Percentiles rank a stretch among this genome's conserved stretches.
phyloP scores from a whole-genome alignment of 495 filamentous ascomycete species.

The Neurospora pannonica region DNA sequence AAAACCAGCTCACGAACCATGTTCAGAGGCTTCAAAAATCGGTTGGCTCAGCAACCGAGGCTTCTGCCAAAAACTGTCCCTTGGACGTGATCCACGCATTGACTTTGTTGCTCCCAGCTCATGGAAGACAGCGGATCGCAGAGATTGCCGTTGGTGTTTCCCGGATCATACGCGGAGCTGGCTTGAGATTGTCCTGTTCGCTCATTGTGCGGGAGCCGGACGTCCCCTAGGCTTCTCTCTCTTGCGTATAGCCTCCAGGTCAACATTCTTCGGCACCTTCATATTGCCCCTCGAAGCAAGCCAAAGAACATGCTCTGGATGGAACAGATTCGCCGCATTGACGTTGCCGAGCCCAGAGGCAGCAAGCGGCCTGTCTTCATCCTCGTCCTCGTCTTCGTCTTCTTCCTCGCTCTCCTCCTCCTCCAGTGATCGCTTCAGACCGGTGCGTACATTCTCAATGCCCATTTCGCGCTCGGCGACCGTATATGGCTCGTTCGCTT shows the following conservation, averaged over 20 bases:
- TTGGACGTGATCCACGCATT: background rate
- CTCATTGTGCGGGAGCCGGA: background rate
- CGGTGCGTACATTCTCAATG: constrained; percentile 62
- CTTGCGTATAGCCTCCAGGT: constrained; percentile 10
- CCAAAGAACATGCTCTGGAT: constrained; percentile 23
- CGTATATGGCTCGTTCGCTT: constrained; percentile 50
- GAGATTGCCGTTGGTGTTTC: background rate
- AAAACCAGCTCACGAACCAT: background rate
- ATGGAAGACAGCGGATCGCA: background rate
- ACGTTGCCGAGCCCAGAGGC: background rate
- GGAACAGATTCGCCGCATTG: background rate
- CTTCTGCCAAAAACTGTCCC: background rate
- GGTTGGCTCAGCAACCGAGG: background rate
- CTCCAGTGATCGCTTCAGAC: constrained; percentile 47
- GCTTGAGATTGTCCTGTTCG: background rate
- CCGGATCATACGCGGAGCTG: background rate
- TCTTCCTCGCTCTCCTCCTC: constrained; percentile 46
- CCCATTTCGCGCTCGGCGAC: constrained; percentile 57
- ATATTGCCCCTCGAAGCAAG: constrained; percentile 29
- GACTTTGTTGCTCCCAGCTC: background rate
- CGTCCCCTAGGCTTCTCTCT: background rate
- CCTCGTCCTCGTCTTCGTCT: constrained; percentile 51
- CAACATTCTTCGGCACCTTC: constrained; percentile 15
- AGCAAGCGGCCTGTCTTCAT: constrained; percentile 19
- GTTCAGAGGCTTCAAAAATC: background rate